Conservation (phyloP, 805 yeast species). For the Candida parachauliodes region DNA sequence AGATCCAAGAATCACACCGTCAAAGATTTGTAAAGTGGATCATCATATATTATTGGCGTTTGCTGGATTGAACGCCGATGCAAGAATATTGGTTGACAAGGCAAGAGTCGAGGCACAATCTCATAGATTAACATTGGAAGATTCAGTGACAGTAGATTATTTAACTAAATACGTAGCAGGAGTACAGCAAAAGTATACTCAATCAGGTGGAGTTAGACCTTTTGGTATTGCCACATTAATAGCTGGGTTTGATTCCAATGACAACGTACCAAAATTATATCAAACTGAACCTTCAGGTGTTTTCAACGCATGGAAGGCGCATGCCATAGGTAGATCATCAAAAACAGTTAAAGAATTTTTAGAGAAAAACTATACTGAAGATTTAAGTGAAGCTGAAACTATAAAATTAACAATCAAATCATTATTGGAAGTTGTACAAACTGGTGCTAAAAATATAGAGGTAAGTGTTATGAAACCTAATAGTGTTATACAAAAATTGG, state of each 20-base stretch:
- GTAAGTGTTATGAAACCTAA: conserved; percentile 81
- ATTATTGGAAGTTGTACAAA: conserved; percentile 92
- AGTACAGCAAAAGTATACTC: conserved; percentile 94
- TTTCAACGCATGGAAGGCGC: conserved; percentile 96
- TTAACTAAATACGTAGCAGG: conserved; percentile 96
- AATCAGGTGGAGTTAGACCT: conserved; percentile 97
- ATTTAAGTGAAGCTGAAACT: conserved; percentile 63
- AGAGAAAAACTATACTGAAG: conserved; percentile 78
- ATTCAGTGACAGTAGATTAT: conserved; percentile 87
- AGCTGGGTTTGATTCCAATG: conserved; percentile 92
- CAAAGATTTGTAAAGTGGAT: conserved; percentile 89
- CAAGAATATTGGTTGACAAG: conserved; percentile 88
- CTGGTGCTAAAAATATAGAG: conserved; percentile 96
- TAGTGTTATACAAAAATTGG: conserved; percentile 52
- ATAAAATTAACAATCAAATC: conserved; percentile 80
- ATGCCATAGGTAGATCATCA: conserved; percentile 91
- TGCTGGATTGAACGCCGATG: conserved; percentile 98
- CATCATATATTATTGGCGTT: conserved; percentile 88
- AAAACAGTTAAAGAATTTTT: conserved; percentile 94
- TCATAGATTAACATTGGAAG: conserved; percentile 89
- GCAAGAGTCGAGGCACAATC: conserved; percentile 97
- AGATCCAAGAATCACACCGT: conserved; percentile 94
- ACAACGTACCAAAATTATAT: conserved; percentile 73
- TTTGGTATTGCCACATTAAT: conserved; percentile 94
- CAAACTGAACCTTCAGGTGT: conserved; percentile 98